Percentiles rank a stretch among this genome's conserved stretches.
These are phyloP conservation scores for Colletotrichum sojae DNA, from an alignment of 2,329 filamentous ascomycete species.

Conservation along the genomic window DNA sequence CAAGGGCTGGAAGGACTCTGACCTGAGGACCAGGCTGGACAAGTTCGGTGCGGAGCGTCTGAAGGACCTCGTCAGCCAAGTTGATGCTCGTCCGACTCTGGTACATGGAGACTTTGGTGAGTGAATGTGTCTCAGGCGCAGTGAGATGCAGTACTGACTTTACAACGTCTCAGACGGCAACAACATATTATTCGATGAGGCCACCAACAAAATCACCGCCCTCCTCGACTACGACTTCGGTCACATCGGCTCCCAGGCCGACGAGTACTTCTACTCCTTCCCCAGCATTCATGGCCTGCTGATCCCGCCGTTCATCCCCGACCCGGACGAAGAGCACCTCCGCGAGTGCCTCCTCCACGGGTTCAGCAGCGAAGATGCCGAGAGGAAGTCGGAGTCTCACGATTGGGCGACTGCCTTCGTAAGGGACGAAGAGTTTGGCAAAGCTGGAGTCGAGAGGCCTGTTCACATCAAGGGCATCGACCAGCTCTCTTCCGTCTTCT, in stretches of 20 bases:
- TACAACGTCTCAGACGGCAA: not conserved
- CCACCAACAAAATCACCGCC: not conserved
- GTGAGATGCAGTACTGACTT: not conserved
- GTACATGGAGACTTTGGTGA: not conserved
- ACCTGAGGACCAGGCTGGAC: not conserved
- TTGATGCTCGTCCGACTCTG: not conserved
- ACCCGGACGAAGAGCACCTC: not conserved
- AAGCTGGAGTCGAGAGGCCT: not conserved
- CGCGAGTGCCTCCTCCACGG: not conserved
- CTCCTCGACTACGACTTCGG: not conserved
- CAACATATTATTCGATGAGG: not conserved
- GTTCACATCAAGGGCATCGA: not conserved
- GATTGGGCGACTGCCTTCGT: not conserved
- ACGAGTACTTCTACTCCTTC: not conserved
- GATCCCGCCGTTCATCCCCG: not conserved
- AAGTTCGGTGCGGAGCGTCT: not conserved
- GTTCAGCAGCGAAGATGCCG: not conserved
- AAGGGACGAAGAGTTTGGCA: not conserved
- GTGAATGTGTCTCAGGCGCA: not conserved
- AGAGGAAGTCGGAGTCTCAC: not conserved
- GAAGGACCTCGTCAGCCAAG: not conserved
- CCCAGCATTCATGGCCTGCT: not conserved
- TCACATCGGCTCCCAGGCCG: not conserved
- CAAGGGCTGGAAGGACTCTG: not conserved
- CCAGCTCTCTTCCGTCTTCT: not conserved